A percentile compares a stretch with the other conserved stretches of the same genome.
Evolutionary conservation across 768 basidiomycete genomes (phyloP).

Genomic region (Russula dissimulans): DNA sequence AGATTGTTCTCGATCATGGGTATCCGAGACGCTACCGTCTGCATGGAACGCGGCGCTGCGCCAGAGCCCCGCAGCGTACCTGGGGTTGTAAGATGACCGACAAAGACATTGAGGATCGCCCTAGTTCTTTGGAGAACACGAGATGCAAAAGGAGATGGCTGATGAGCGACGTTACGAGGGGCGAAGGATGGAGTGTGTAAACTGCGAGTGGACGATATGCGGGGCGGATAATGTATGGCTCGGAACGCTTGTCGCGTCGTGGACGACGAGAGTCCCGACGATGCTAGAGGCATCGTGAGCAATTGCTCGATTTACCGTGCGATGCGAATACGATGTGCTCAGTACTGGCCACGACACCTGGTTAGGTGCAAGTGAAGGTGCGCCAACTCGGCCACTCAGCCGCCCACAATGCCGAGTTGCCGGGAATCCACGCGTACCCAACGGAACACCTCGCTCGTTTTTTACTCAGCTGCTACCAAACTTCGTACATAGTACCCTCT

Average conservation of each 20-base stretch:
- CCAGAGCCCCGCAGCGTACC: constrained; percentile 32
- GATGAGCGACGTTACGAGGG: constrained; percentile 26
- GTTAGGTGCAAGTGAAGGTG: too few relatives aligned
- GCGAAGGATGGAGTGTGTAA: constrained; percentile 38
- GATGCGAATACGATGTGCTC: not conserved
- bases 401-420: not conserved
- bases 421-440: not conserved
- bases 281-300: constrained; percentile 27
- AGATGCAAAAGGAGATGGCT: constrained; percentile 28
- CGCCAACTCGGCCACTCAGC: too few relatives aligned
- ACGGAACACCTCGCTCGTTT: too few relatives aligned
- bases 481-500: too few relatives aligned
- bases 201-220: constrained; percentile 26
- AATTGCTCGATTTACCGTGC: not conserved
- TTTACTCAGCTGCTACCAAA: too few relatives aligned
- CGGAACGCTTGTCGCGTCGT: constrained; percentile 20
- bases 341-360: not conserved
- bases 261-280: constrained; percentile 24
- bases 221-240: constrained; percentile 22
- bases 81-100: constrained; percentile 49
- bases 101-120: constrained; percentile 45
- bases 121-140: constrained; percentile 45
- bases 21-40: constrained; percentile 20
- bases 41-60: constrained; percentile 26
- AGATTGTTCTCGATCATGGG: constrained; percentile 43